These are phyloP conservation scores for Nepenthes mirabilis DNA, from an alignment of 148 eudicot genomes.

Conservation along the genomic window DNA sequence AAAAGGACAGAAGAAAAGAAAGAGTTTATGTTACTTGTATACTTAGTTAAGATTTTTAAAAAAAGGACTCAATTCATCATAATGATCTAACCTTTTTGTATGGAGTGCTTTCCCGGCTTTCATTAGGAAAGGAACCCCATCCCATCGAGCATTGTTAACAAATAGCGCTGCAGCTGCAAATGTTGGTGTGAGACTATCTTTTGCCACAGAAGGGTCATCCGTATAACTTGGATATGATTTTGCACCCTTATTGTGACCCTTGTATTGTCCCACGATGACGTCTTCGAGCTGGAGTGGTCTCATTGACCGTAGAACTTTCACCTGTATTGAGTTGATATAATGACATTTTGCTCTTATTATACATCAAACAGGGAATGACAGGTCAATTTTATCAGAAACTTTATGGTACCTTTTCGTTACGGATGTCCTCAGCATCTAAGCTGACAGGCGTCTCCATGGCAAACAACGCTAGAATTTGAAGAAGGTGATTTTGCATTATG, in stretches of 20 bases:
- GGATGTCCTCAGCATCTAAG: conserved; percentile 79
- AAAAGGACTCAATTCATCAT: not conserved
- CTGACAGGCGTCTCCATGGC: conserved; percentile 96
- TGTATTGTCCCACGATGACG: conserved; percentile 67
- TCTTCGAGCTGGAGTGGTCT: conserved; percentile 52
- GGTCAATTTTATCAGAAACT: not conserved
- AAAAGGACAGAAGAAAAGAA: no score
- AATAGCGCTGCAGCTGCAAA: conserved; percentile 80
- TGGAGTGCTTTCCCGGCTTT: conserved; percentile 84
- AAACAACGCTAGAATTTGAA: conserved; percentile 80
- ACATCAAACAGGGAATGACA: not conserved
- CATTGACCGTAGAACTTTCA: conserved; percentile 79
- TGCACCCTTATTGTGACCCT: conserved; percentile 55
- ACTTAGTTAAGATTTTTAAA: no score
- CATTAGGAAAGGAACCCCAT: conserved; percentile 92
- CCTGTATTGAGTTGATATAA: conserved; percentile 24
- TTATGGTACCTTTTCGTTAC: conserved; percentile 66
- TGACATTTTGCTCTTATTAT: not conserved
- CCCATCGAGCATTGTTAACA: conserved; percentile 90
- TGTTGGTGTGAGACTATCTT: conserved; percentile 59
- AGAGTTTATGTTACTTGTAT: no score
- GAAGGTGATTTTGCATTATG: conserved; percentile 86
- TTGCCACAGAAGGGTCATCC: conserved; percentile 71
- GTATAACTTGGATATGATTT: conserved; percentile 51
- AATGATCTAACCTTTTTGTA: conserved; percentile 28